Evolutionary conservation across 2,329 filamentous ascomycete genomes (phyloP).

Genomic region (Trichophyton rubrum): DNA sequence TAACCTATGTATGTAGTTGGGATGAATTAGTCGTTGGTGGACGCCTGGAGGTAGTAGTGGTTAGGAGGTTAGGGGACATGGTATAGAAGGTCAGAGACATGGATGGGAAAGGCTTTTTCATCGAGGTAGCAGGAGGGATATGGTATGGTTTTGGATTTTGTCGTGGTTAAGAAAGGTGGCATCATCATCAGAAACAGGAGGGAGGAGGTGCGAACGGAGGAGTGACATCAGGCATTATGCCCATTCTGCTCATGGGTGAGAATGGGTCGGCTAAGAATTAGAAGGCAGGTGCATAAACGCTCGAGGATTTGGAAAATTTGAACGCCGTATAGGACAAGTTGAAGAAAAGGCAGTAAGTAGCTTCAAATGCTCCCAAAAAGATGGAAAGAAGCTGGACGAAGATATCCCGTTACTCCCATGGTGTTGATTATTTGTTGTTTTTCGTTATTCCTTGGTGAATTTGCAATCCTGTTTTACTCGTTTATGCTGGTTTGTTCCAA

Average conservation of each 20-base stretch:
- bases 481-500: constrained; percentile 52
- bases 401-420: neutral
- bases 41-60: neutral
- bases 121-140: neutral
- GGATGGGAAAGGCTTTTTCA: neutral
- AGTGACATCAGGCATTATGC: neutral
- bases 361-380: constrained; percentile 3
- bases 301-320: neutral
- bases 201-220: neutral
- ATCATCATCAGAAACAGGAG: constrained; percentile 2
- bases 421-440: neutral
- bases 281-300: constrained; percentile 1
- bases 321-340: neutral
- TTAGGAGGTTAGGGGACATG: neutral
- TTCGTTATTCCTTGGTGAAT: neutral
- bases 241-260: neutral
- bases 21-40: no score
- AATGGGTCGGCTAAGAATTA: neutral
- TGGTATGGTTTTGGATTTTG: neutral
- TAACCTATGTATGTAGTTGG: neutral
- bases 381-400: neutral
- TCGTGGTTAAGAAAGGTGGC: neutral
- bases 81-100: constrained; percentile 3
- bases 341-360: neutral
- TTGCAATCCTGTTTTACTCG: constrained; percentile 5